phyloP scores from a whole-genome alignment of 805 yeast species.

The Metschnikowia chrysomelidarum region DNA sequence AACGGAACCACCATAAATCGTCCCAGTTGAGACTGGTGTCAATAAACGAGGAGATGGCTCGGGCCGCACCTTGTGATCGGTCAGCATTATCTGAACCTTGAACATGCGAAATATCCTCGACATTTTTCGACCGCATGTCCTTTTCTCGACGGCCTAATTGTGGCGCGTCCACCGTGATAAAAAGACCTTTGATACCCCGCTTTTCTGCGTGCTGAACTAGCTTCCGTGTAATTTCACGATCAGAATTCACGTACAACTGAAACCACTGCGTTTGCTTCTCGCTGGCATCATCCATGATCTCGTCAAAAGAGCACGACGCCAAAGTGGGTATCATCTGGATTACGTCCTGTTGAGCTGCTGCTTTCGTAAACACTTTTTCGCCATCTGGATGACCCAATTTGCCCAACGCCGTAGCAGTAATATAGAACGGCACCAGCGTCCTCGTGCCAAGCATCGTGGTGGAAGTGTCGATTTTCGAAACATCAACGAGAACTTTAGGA shows the following conservation, averaged over 20 bases:
- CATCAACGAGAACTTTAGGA: conserved; percentile 42
- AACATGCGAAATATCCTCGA: conserved; percentile 25
- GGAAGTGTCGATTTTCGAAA: conserved; percentile 26
- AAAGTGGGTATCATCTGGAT: conserved; percentile 49
- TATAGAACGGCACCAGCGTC: conserved; percentile 47
- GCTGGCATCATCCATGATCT: conserved; percentile 36
- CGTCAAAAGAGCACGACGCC: conserved; percentile 41
- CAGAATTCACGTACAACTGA: conserved; percentile 47
- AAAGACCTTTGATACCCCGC: conserved; percentile 44
- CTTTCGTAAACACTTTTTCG: conserved; percentile 41
- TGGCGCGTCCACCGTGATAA: conserved; percentile 57
- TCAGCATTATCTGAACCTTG: conserved; percentile 51
- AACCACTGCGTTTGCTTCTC: conserved; percentile 43
- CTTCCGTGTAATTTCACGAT: conserved; percentile 30
- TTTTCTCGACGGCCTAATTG: conserved; percentile 76
- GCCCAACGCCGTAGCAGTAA: conserved; percentile 48
- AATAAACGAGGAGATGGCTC: conserved; percentile 76
- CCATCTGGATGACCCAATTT: conserved; percentile 44
- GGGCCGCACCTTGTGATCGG: conserved; percentile 76
- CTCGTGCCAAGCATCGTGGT: conserved; percentile 30
- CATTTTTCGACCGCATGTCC: conserved; percentile 61
- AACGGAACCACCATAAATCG: conserved; percentile 40
- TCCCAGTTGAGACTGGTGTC: conserved; percentile 40
- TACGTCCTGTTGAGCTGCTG: conserved; percentile 38
- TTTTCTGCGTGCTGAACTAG: conserved; percentile 38